Base-by-base conservation (phyloP, 202 grass and related monocot species). In the Schoenoplectus triqueter region DNA sequence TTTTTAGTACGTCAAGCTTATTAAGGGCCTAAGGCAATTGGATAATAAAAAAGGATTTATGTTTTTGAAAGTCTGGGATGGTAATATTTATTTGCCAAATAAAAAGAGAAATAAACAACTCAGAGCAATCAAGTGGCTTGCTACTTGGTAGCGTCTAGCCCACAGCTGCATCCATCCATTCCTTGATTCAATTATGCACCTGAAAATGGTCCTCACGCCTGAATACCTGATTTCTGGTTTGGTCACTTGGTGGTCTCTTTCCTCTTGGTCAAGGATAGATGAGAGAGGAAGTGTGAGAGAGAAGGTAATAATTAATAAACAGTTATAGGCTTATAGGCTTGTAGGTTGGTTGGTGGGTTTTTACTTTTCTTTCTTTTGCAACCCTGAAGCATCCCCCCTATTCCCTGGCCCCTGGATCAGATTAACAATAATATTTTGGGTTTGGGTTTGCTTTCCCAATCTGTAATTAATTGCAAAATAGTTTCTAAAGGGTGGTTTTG, bases 391-490 rank as follows among this genome's bases (percentile, higher is more conserved):
- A 31, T 31, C 31, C 31, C 31, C 31, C 31, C 31, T 31, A 31
- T 31, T 31, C 31, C 31, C 31, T 59, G n/a, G 48, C 48, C 69
- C 18, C 7, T 17, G 69, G 69, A 72, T 72, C 48, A 72, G 15
- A 72, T 49, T 49, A 70, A 49, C 5, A 49, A 72, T 72, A 49
- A 72, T 49, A 47, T 19, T 2, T 48, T 10, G 0, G 15, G 44
- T 72, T 49, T 72, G 31, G 31, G 44, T 48, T 72, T 49, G 13
- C 4, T 60, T 2, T 49, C 15, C 42, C n/a, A 19, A 72, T 72
- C 1, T 48, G 48, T 19, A 48, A 72, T 68, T 49, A 71, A 72
- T 62, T 72, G 42, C 6, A 72, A 49, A 72, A 49, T 46, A 72
- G 17, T 47, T 49, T 72, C 6, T 42, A 18, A 70, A 70, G 41